A percentile compares a stretch with the other conserved stretches of the same genome.
Evolutionary conservation across 805 yeast species (phyloP).

Genomic region (Candida ascalaphidarum): DNA sequence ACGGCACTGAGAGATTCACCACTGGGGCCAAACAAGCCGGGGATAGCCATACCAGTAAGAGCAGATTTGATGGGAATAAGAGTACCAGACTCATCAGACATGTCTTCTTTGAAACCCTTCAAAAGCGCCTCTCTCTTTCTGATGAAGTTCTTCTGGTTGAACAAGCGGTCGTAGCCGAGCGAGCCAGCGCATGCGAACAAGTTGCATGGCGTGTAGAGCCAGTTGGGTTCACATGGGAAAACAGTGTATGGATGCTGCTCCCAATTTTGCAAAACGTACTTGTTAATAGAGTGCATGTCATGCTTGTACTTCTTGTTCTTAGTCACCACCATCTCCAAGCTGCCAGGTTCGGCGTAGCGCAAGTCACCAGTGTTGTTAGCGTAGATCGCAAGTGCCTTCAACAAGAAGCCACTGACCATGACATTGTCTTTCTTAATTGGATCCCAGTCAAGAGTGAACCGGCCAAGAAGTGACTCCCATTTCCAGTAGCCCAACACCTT

Average conservation of each 20-base stretch:
- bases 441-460: constrained; percentile 2
- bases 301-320: constrained; percentile 3
- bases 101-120: constrained; percentile 3
- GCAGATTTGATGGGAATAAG: constrained; percentile 4
- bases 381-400: constrained; percentile 3
- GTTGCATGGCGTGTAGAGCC: constrained; percentile 4
- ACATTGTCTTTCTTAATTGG: constrained; percentile 3
- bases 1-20: constrained; percentile 3
- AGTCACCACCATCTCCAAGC: constrained; percentile 2
- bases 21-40: constrained; percentile 3
- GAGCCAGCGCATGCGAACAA: constrained; percentile 4
- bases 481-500: constrained; percentile 4
- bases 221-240: constrained; percentile 5
- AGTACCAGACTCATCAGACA: constrained; percentile 4
- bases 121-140: constrained; percentile 1
- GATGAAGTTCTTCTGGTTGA: constrained; percentile 4
- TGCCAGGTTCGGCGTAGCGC: constrained; percentile 3
- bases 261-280: constrained; percentile 5
- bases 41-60: constrained; percentile 5
- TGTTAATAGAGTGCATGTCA: constrained; percentile 5
- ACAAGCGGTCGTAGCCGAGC: constrained; percentile 3
- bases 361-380: constrained; percentile 2
- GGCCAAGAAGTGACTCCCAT: constrained; percentile 4
- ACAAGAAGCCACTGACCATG: constrained; percentile 4
- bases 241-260: constrained; percentile 3